Evolutionary conservation across 116 monocot species (phyloP).

Genomic region (Posidonia oceanica): DNA sequence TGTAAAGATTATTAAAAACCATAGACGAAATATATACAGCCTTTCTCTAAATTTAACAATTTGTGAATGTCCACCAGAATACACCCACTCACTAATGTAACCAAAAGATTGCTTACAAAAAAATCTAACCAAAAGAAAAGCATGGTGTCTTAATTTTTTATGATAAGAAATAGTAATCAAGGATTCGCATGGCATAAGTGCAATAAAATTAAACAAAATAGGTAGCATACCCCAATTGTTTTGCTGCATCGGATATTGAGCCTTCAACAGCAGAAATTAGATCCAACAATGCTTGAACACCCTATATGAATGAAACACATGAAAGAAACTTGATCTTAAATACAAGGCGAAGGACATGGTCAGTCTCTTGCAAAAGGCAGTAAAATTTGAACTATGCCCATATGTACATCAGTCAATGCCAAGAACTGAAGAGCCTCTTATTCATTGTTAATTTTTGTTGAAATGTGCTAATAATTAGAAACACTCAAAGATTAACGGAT

Average conservation of each 20-base stretch:
- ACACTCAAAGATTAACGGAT: no score
- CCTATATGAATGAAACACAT: constrained; percentile 33
- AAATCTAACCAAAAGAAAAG: background rate
- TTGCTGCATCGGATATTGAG: constrained; percentile 83
- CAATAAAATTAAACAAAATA: background rate
- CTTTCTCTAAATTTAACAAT: no score
- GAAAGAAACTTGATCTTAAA: background rate
- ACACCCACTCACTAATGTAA: no score
- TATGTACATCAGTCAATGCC: no score
- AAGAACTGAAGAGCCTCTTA: no score
- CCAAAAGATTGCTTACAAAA: no score
- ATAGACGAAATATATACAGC: no score
- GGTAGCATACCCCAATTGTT: constrained; percentile 53
- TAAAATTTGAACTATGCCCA: background rate
- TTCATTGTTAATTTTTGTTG: no score
- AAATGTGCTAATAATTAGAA: no score
- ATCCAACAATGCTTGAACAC: constrained; percentile 91
- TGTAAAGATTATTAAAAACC: no score
- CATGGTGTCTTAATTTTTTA: background rate
- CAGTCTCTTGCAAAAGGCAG: background rate
- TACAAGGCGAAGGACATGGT: background rate
- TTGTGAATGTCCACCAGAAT: no score
- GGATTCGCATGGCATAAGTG: background rate
- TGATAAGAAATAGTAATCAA: no score
- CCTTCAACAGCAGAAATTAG: constrained; percentile 78